These are phyloP conservation scores for Nakazawaea holstii DNA, from an alignment of 805 yeast genomes.

Conservation along the genomic window DNA sequence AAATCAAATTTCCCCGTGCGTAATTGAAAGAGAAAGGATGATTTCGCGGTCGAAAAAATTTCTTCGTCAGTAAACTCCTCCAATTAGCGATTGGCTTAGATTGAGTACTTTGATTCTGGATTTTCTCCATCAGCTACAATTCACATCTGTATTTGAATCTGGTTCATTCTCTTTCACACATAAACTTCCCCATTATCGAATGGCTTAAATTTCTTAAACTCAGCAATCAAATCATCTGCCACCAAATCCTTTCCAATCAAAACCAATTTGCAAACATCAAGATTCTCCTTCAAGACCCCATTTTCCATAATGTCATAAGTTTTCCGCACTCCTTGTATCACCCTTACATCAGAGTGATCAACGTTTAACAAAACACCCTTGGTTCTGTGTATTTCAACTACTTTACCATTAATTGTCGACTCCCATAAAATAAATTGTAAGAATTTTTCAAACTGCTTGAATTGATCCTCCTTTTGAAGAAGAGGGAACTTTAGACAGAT, in stretches of 20 bases:
- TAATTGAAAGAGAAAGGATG: too few relatives aligned
- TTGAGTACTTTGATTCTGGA: too few relatives aligned
- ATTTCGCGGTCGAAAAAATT: too few relatives aligned
- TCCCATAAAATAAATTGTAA: conserved; percentile 80
- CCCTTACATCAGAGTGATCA: conserved; percentile 35
- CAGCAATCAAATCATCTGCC: conserved; percentile 27
- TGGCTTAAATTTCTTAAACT: conserved; percentile 19
- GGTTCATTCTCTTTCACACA: background rate
- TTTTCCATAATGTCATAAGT: conserved; percentile 74
- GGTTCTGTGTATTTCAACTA: conserved; percentile 70
- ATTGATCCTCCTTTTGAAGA: conserved; percentile 29
- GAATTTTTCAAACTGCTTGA: conserved; percentile 48
- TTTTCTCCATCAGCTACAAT: too few relatives aligned
- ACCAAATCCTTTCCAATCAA: conserved; percentile 67
- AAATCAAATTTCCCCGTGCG: too few relatives aligned
- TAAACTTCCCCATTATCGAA: background rate
- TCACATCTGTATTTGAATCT: too few relatives aligned
- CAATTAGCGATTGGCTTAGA: too few relatives aligned
- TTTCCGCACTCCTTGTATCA: conserved; percentile 89
- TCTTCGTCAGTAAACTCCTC: too few relatives aligned
- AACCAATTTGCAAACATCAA: conserved; percentile 52
- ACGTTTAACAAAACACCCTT: conserved; percentile 66
- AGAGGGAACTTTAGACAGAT: conserved; percentile 40
- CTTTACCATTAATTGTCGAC: conserved; percentile 33
- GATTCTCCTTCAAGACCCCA: conserved; percentile 27